phyloP scores from a whole-genome alignment of 2,329 filamentous ascomycete genomes.

The Ceratocystis harringtonii region DNA sequence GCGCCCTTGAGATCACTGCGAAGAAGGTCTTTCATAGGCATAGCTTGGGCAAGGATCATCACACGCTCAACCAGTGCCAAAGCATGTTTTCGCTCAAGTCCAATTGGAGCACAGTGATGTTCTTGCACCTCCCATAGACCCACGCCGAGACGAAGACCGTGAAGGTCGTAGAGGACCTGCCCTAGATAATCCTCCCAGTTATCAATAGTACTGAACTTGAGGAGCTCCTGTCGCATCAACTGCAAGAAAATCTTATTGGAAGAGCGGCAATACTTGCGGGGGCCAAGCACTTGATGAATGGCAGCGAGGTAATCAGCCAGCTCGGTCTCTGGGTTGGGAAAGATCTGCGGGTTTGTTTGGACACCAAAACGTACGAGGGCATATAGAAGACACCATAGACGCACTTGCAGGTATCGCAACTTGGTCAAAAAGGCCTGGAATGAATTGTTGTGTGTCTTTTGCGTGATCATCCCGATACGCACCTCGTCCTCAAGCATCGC shows the following conservation, averaged over 20 bases:
- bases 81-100: constrained; percentile 65
- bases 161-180: constrained; percentile 69
- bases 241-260: constrained; percentile 81
- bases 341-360: constrained; percentile 47
- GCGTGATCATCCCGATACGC: constrained; percentile 55
- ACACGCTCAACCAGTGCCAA: constrained; percentile 72
- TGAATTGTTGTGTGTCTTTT: constrained; percentile 42
- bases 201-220: constrained; percentile 59
- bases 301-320: constrained; percentile 65
- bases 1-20: constrained; percentile 82
- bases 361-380: constrained; percentile 55
- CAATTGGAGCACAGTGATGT: constrained; percentile 64
- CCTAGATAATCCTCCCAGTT: constrained; percentile 77
- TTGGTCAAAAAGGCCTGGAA: constrained; percentile 44
- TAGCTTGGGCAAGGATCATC: constrained; percentile 61
- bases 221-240: constrained; percentile 72
- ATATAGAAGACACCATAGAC: constrained; percentile 80
- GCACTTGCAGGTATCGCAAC: constrained; percentile 73
- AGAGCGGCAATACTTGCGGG: constrained; percentile 70
- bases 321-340: constrained; percentile 53
- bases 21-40: constrained; percentile 78
- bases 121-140: constrained; percentile 54
- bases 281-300: constrained; percentile 69
- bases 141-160: constrained; percentile 62
- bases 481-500: constrained; percentile 74